Base-by-base conservation (phyloP, 208 protist species). In the Leishmania aethiopica region DNA sequence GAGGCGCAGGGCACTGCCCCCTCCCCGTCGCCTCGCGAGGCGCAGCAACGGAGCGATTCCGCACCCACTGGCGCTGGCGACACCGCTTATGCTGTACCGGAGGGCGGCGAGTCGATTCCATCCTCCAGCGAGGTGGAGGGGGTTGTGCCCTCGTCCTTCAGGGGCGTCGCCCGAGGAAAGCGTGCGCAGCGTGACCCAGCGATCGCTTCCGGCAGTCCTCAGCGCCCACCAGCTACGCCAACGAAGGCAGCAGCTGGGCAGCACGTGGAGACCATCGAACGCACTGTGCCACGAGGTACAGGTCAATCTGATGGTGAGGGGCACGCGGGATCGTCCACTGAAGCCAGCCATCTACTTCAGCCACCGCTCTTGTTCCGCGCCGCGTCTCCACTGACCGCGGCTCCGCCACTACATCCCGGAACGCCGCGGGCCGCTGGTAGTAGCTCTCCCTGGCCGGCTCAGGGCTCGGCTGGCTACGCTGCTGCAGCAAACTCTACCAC, bases 231-330 rank as follows among this genome's bases (percentile, higher is more conserved):
- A 64, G 51, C 51, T 22, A 42, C 32, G 19, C 53, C 51, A 19
- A 77, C 49, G 51, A 53, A 60, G 28, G n/a, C 67, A 2, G 55
- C 53, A 28, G 42, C 62, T n/a, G 51, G 49, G 47, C 78, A 53
- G 59, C 79, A 80, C 45, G 69, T 81, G 0, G 84, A 87, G 75
- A 79, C 62, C 2, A 87, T 87, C 42, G 79, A 87, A 49, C 84
- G 79, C 67, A 87, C 75, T 47, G 57, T 45, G 15, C 57, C 22
- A 17, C 79, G 70, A 10, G n/a, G 37, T 28, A 47, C 67, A 32
- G 45, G 47, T 45, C 60, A n/a, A 10, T 22, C 22, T 17, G 35
- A 19, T 57, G 32, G 3, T 15, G n/a, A 28, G 64, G 64, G 22
- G 15, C 77, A 32, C 49, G n/a, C 59, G 40, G 45, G 19, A 51